These are phyloP conservation scores for Colletotrichum siamense DNA, from an alignment of 2,329 filamentous ascomycete species.

Conservation along the genomic window DNA sequence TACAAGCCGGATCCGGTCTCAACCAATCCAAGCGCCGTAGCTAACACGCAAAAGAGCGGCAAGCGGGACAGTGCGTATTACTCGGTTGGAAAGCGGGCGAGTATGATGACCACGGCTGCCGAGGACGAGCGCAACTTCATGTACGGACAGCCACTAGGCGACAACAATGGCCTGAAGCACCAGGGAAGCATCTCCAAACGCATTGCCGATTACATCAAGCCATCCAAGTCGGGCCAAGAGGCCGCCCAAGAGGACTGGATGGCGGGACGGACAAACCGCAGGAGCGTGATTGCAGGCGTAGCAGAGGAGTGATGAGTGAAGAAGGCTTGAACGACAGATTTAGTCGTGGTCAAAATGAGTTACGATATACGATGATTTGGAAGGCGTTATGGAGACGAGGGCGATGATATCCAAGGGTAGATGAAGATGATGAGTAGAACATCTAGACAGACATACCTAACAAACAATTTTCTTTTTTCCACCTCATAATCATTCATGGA, in stretches of 20 bases:
- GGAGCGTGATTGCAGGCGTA: constrained; percentile 2
- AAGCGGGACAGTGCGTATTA: constrained; percentile 18
- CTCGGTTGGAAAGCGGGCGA: constrained; percentile 5
- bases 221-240: constrained; percentile 12
- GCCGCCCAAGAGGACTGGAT: constrained; percentile 1
- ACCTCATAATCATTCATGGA: neutral
- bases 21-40: neutral
- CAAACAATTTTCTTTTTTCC: neutral
- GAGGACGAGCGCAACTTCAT: constrained; percentile 6
- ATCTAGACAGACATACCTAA: neutral
- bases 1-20: neutral
- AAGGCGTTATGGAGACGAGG: neutral
- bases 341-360: neutral
- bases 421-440: neutral
- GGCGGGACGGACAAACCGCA: neutral
- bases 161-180: constrained; percentile 20
- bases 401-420: neutral
- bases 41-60: neutral
- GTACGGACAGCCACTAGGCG: neutral
- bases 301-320: neutral
- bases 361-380: neutral
- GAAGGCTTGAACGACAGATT: neutral
- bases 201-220: constrained; percentile 52
- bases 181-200: constrained; percentile 43
- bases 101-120: constrained; percentile 3